Percentiles rank a stretch among this genome's conserved stretches.
These are phyloP conservation scores for Blakeslea trispora DNA, from an alignment of 371 early-diverging fungal genomes.

Conservation along the genomic window DNA sequence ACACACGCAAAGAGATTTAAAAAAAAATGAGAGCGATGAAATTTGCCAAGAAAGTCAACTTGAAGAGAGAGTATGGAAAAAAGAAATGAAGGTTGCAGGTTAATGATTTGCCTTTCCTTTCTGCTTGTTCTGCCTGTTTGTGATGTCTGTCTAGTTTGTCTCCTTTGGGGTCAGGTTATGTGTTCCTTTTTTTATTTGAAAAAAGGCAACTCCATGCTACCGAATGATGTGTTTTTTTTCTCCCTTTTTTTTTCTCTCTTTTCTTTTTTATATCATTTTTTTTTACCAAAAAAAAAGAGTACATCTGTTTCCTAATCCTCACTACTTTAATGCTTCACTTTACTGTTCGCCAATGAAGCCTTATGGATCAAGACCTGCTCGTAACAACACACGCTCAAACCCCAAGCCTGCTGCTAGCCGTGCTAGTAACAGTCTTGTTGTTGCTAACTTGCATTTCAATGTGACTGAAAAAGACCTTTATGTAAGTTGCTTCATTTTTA, in stretches of 20 bases:
- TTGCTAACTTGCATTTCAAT: conserved; percentile 66
- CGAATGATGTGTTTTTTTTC: conserved; percentile 15
- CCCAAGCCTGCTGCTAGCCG: conserved; percentile 3
- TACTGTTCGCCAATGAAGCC: conserved; percentile 26
- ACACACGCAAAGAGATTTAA: not conserved
- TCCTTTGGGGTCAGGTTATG: conserved; percentile 4
- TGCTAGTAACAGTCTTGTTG: conserved; percentile 38
- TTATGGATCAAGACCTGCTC: conserved; percentile 29
- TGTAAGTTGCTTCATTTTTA: too few species aligned
- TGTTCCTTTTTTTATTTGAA: not conserved
- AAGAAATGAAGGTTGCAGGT: not conserved
- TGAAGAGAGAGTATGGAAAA: not conserved
- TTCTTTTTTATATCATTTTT: conserved; percentile 19
- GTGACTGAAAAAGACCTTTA: conserved; percentile 70
- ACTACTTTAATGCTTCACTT: conserved; percentile 20
- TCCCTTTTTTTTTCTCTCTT: conserved; percentile 17
- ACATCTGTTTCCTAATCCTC: conserved; percentile 23
- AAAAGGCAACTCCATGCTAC: not conserved
- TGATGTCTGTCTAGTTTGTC: not conserved
- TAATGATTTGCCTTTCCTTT: conserved; percentile 4
- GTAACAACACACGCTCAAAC: conserved; percentile 13
- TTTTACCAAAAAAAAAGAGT: not conserved
- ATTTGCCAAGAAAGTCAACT: not conserved
- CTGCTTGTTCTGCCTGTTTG: conserved; percentile 2
- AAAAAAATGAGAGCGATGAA: conserved; percentile 2